Evolutionary conservation across 345 rosid species (phyloP).

Genomic region (Brassica incana): DNA sequence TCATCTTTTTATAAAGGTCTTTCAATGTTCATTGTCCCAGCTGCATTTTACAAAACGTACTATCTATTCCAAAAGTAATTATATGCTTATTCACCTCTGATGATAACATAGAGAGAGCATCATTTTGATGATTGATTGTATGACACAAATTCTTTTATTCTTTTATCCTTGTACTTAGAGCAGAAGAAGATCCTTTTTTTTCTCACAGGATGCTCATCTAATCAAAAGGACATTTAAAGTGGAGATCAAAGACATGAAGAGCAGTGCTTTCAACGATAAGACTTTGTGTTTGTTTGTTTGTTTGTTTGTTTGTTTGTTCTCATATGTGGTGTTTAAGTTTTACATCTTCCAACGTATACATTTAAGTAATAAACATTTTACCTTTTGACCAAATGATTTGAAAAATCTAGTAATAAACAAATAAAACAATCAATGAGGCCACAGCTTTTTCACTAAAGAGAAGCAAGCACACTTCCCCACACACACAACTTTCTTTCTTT

Average conservation of each 20-base stretch:
- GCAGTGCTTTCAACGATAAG: background rate
- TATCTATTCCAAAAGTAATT: background rate
- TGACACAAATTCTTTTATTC: background rate
- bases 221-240: background rate
- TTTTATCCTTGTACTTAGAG: background rate
- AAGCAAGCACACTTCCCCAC: constrained; percentile 32
- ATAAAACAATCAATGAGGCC: constrained; percentile 27
- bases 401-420: background rate
- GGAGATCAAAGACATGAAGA: background rate
- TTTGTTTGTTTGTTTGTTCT: background rate
- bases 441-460: constrained; percentile 37
- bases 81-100: background rate
- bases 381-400: background rate
- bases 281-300: background rate
- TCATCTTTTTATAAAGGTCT: background rate
- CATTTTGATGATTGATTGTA: constrained; percentile 25
- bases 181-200: background rate
- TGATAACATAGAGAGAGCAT: background rate
- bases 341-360: background rate
- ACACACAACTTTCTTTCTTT: constrained; percentile 10
- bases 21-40: background rate
- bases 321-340: background rate
- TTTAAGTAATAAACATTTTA: background rate
- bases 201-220: background rate
- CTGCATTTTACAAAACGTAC: constrained; percentile 1